Conservation (phyloP, 2,329 filamentous ascomycete species). For the Zymoseptoria crescenta region DNA sequence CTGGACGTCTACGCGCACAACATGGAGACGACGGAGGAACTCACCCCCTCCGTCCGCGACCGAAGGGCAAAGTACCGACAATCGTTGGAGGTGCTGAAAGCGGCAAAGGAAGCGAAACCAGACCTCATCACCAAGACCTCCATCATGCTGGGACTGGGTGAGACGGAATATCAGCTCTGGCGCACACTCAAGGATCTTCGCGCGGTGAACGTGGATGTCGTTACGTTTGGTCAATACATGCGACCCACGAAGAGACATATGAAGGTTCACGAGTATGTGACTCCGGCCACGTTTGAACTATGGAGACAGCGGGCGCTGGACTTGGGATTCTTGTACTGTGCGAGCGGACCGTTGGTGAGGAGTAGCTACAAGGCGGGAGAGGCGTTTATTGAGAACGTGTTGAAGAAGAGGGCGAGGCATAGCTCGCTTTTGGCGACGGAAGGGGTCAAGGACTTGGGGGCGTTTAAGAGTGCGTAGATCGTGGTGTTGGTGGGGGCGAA, state of each 20-base stretch:
- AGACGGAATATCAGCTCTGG: conserved; percentile 80
- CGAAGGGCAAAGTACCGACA: conserved; percentile 83
- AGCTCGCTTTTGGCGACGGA: conserved; percentile 26
- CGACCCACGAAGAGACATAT: conserved; percentile 96
- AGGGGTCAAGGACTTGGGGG: not conserved
- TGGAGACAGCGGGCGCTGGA: conserved; percentile 87
- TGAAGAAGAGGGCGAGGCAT: conserved; percentile 63
- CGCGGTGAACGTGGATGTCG: conserved; percentile 76
- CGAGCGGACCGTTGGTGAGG: conserved; percentile 82
- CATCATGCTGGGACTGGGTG: conserved; percentile 90
- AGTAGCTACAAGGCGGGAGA: conserved; percentile 98
- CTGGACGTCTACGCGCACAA: conserved; percentile 97
- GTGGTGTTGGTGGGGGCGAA: not conserved
- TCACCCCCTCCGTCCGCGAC: conserved; percentile 86
- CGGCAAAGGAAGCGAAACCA: conserved; percentile 69
- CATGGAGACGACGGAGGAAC: conserved; percentile 83
- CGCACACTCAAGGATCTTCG: conserved; percentile 74
- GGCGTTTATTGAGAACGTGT: conserved; percentile 96
- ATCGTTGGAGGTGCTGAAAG: conserved; percentile 68
- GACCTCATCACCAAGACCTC: conserved; percentile 96
- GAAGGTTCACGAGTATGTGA: conserved; percentile 92
- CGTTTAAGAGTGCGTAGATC: not conserved
- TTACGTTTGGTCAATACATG: conserved; percentile 99
- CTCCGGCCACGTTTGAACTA: conserved; percentile 80
- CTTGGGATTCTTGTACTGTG: conserved; percentile 94